Evolutionary conservation across 495 filamentous ascomycete genomes (phyloP), one percentile per base, ranked within the genome.

Genomic region (Aspergillus cavernicola): DNA sequence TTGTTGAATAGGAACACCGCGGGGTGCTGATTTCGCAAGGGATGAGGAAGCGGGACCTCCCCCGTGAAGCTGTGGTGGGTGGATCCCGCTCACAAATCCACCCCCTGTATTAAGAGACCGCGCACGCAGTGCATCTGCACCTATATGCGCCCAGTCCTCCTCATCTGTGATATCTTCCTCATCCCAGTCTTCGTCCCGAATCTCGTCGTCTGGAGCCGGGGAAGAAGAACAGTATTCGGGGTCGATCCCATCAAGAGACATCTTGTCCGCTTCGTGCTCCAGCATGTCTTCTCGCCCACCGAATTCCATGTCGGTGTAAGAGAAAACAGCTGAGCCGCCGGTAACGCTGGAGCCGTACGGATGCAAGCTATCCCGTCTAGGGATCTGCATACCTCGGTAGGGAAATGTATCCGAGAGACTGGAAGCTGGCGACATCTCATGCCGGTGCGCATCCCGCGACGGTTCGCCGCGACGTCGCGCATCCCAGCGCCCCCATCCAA

Each of bases 401-500:
- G n/a, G n/a, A n/a, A n/a, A n/a, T n/a, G 77, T 70, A 59, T 80
- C 81, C 10, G 80, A 75, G 20, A 80, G 64, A 55, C 76, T 79
- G 57, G 77, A 82, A 43, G 72, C 68, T 57, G 67, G 75, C 61
- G 66, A 70, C 38, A 63, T 24, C 50, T 65, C 64, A 57, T 64
- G 57, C 47, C 56, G 57, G 55, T 63, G 61, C 20, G 62, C 49
- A 62, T 80, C 74, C 51, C 80, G 79, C 41, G 79, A 61, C 12
- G 80, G 70, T 56, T 91, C 83, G 22, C 83, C 88, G 50, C 83
- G 82, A 66, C 80, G 78, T 59, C 81, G 84, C 51, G 92, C 92
- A 68, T 93, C 86, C 93, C 93, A 98, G 40, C 90, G 84, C 42
- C 93, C 93, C 93, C 93, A 98, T 53, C 93, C 93, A 52, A 96